phyloP scores from a whole-genome alignment of 805 yeast genomes.

The Saturnispora ahearnii region DNA sequence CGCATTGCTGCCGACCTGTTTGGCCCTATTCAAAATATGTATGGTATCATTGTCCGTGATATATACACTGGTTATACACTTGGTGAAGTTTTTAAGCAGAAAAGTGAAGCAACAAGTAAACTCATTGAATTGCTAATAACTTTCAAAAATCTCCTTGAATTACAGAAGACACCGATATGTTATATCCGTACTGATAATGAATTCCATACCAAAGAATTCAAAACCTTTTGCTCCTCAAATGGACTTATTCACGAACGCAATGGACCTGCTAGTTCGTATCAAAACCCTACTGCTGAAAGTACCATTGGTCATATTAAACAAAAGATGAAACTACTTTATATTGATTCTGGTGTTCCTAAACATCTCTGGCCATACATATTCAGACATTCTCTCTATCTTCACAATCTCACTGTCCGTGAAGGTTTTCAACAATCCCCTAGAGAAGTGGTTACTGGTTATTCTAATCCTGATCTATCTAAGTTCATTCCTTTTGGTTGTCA shows the following conservation, averaged over 20 bases:
- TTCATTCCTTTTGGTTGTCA: not conserved
- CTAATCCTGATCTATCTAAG: not conserved
- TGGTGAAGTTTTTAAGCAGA: not conserved
- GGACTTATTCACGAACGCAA: not conserved
- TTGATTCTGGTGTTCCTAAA: not conserved
- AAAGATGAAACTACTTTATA: not conserved
- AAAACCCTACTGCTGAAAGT: not conserved
- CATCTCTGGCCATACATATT: not conserved
- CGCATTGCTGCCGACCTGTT: not conserved
- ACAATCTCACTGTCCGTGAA: not conserved
- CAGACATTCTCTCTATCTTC: not conserved
- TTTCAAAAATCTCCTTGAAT: not conserved
- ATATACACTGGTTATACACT: not conserved
- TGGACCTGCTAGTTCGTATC: not conserved
- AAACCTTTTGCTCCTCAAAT: not conserved
- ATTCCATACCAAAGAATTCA: not conserved
- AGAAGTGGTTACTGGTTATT: not conserved
- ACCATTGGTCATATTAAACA: not conserved
- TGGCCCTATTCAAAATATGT: not conserved
- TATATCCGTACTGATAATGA: not conserved
- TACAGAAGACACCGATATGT: not conserved
- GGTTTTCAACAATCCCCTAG: not conserved
- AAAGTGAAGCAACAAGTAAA: not conserved
- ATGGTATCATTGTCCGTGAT: not conserved
- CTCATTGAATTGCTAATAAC: not conserved